Evolutionary conservation across 2,329 filamentous ascomycete species (phyloP).

Genomic region (Ustulina deusta): DNA sequence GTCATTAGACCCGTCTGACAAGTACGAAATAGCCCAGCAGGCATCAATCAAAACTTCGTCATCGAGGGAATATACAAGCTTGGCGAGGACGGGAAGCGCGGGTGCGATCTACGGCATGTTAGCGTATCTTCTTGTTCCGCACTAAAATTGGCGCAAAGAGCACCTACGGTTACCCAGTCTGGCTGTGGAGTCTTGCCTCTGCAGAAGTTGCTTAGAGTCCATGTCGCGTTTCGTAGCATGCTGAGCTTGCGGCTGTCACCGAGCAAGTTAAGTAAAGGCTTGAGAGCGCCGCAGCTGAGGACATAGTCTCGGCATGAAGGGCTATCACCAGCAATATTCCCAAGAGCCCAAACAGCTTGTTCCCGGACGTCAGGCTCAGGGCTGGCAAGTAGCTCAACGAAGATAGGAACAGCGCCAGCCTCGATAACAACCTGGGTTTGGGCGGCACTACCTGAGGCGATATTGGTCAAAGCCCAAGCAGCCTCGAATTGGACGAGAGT

Average conservation of each 20-base stretch:
- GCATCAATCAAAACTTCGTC: conserved; percentile 98
- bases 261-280: conserved; percentile 87
- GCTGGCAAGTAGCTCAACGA: conserved; percentile 94
- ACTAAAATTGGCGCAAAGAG: conserved; percentile 2
- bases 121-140: conserved; percentile 19
- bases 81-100: conserved; percentile 92
- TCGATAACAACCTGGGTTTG: conserved; percentile 99
- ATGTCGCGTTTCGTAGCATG: conserved; percentile 98
- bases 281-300: conserved; percentile 88
- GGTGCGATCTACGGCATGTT: conserved; percentile 79
- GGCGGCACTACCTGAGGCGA: conserved; percentile 94
- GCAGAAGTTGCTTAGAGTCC: conserved; percentile 99
- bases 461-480: conserved; percentile 99
- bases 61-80: conserved; percentile 97
- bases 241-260: conserved; percentile 98
- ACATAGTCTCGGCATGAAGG: conserved; percentile 98
- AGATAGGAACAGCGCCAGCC: conserved; percentile 97
- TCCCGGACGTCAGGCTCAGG: conserved; percentile 98
- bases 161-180: conserved; percentile 92
- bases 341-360: conserved; percentile 97
- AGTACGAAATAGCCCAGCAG: conserved; percentile 99
- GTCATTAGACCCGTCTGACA: conserved; percentile 97
- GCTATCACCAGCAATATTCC: conserved; percentile 99
- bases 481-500: conserved; percentile 99
- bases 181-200: conserved; percentile 99